Evolutionary conservation across 768 basidiomycete species (phyloP).

Genomic region (Leccinum subgranulosum): DNA sequence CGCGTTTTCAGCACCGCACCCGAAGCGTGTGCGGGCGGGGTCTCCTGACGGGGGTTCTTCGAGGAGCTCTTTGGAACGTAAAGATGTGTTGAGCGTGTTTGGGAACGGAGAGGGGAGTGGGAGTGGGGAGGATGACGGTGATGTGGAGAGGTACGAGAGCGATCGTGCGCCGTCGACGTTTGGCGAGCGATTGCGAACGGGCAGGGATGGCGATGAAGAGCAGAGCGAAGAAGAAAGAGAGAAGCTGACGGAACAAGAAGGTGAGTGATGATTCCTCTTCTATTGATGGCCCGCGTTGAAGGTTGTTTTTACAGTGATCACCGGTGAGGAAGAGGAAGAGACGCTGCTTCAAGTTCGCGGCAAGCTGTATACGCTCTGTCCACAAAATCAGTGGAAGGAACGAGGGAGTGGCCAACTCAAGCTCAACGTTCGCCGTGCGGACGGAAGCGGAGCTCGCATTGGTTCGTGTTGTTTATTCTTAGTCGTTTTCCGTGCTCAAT

Average conservation of each 20-base stretch:
- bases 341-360: conserved; percentile 74
- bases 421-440: conserved; percentile 61
- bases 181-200: conserved; percentile 64
- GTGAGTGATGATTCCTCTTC: conserved; percentile 34
- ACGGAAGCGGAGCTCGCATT: conserved; percentile 68
- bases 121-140: conserved; percentile 44
- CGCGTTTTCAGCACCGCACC: conserved; percentile 37
- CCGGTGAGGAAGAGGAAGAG: conserved; percentile 82
- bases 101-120: conserved; percentile 38
- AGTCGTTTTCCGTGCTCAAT: conserved; percentile 7
- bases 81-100: conserved; percentile 25
- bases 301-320: conserved; percentile 45
- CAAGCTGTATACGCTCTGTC: conserved; percentile 62
- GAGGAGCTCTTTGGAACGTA: conserved; percentile 44
- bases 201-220: conserved; percentile 56
- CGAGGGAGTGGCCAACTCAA: conserved; percentile 69
- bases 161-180: conserved; percentile 43
- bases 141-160: conserved; percentile 30
- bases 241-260: conserved; percentile 63
- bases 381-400: conserved; percentile 70
- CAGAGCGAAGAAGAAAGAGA: conserved; percentile 40
- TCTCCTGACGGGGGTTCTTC: conserved; percentile 45
- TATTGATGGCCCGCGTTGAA: neutral
- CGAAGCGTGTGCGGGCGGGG: conserved; percentile 54
- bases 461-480: conserved; percentile 34